Conservation (phyloP, 768 basidiomycete species). For the Lactarius indigo region DNA sequence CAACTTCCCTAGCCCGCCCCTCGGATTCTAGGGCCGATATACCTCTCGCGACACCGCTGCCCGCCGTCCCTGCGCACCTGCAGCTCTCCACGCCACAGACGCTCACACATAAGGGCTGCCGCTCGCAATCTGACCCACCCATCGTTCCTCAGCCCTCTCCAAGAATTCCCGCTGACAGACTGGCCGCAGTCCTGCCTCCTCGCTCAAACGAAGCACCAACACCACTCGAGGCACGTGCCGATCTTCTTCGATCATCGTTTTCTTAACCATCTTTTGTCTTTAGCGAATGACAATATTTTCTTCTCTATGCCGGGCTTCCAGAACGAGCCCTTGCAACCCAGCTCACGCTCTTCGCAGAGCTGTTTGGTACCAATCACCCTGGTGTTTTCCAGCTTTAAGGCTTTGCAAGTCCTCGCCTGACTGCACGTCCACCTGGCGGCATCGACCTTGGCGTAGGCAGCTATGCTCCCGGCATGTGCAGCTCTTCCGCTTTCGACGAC, state of each 20-base stretch:
- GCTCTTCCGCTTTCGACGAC: conserved; percentile 1
- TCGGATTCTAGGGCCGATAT: not conserved
- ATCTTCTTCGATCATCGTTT: not conserved
- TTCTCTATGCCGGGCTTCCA: conserved; percentile 8
- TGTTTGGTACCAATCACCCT: not conserved
- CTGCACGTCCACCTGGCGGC: conserved; percentile 7
- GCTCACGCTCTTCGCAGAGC: not conserved
- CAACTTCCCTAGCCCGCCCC: no score
- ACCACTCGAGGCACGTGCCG: conserved; percentile 3
- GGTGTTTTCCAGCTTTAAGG: not conserved
- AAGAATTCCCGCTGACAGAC: not conserved
- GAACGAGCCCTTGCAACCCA: not conserved
- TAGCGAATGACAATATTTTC: not conserved
- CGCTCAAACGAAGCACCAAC: not conserved
- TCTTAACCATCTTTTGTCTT: not conserved
- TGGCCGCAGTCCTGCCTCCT: conserved; percentile 1
- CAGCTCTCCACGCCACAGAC: not conserved
- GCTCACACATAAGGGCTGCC: not conserved
- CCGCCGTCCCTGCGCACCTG: not conserved
- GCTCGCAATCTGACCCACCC: not conserved
- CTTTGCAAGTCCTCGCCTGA: not conserved
- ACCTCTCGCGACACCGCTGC: not conserved
- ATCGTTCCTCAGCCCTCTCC: not conserved
- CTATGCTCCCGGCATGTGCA: conserved; percentile 5
- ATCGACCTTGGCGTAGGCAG: conserved; percentile 15